These are phyloP conservation scores for Aspergillus sp. DNA, from an alignment of 2,329 filamentous ascomycete species.

Conservation along the genomic window DNA sequence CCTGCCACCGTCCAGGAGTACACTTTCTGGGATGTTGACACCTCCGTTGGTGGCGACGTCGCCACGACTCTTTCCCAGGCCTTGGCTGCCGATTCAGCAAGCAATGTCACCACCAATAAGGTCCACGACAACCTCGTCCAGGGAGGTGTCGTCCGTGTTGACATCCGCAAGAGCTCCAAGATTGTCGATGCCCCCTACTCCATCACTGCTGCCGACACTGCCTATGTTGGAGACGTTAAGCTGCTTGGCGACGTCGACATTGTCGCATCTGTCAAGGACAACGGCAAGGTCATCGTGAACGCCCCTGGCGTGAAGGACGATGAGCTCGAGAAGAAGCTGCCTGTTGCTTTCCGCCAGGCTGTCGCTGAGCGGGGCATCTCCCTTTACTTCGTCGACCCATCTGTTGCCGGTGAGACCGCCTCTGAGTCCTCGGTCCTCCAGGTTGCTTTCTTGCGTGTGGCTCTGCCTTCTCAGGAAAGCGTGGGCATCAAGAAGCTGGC, in stretches of 20 bases:
- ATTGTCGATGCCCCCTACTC: slow-evolving; percentile 82
- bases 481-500: slow-evolving; percentile 68
- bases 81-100: slow-evolving; percentile 60
- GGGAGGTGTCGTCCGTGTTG: slow-evolving; percentile 79
- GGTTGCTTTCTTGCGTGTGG: slow-evolving; percentile 78
- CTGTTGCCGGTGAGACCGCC: slow-evolving; percentile 67
- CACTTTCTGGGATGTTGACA: slow-evolving; percentile 89
- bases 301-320: slow-evolving; percentile 81
- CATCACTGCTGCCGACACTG: slow-evolving; percentile 75
- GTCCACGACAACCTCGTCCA: slow-evolving; percentile 65
- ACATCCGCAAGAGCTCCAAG: slow-evolving; percentile 81
- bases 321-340: slow-evolving; percentile 83
- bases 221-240: slow-evolving; percentile 76
- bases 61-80: slow-evolving; percentile 64
- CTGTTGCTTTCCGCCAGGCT: slow-evolving; percentile 68
- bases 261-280: slow-evolving; percentile 67
- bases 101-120: slow-evolving; percentile 62
- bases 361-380: slow-evolving; percentile 70
- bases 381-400: slow-evolving; percentile 74
- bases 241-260: slow-evolving; percentile 78
- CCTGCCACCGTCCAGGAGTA: slow-evolving; percentile 71
- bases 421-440: slow-evolving; percentile 71
- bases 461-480: slow-evolving; percentile 65
- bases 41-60: slow-evolving; percentile 66
- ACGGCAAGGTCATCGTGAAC: slow-evolving; percentile 73